phyloP scores from a whole-genome alignment of 495 filamentous ascomycete genomes.

The Aspergillus saccharolyticus region DNA sequence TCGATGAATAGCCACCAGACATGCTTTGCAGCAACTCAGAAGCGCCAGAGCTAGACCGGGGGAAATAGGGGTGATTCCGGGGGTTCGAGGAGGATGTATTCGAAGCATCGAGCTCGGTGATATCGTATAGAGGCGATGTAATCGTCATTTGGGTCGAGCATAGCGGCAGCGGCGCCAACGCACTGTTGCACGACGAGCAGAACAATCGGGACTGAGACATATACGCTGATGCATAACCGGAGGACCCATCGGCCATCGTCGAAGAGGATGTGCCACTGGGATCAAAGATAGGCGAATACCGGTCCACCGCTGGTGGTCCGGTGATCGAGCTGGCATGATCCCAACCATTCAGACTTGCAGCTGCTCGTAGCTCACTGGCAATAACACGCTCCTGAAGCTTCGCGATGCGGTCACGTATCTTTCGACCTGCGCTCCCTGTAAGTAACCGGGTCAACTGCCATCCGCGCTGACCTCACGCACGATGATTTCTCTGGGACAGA shows the following conservation, averaged over 20 bases:
- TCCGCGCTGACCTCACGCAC: not conserved
- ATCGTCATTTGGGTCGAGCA: not conserved
- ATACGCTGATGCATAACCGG: not conserved
- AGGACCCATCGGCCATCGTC: not conserved
- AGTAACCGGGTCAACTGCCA: not conserved
- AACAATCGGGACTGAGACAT: not conserved
- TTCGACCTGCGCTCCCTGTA: slow-evolving; percentile 23
- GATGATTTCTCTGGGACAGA: slow-evolving; percentile 4
- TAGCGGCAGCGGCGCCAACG: not conserved
- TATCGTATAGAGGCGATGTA: not conserved
- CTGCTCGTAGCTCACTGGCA: slow-evolving; percentile 36
- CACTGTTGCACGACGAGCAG: not conserved
- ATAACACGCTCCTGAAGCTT: slow-evolving; percentile 42
- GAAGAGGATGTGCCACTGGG: not conserved
- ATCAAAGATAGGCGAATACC: not conserved
- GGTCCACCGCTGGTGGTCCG: not conserved
- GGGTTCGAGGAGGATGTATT: not conserved
- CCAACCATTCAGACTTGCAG: slow-evolving; percentile 32
- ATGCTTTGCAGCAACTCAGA: not conserved
- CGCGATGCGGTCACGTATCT: slow-evolving; percentile 39
- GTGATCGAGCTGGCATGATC: not conserved
- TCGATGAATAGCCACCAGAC: not conserved
- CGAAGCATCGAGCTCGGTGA: not conserved
- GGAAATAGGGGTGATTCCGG: not conserved
- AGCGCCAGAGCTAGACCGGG: not conserved